phyloP scores from a whole-genome alignment of 2,329 filamentous ascomycete genomes.

The Ambrosiella xylebori region DNA sequence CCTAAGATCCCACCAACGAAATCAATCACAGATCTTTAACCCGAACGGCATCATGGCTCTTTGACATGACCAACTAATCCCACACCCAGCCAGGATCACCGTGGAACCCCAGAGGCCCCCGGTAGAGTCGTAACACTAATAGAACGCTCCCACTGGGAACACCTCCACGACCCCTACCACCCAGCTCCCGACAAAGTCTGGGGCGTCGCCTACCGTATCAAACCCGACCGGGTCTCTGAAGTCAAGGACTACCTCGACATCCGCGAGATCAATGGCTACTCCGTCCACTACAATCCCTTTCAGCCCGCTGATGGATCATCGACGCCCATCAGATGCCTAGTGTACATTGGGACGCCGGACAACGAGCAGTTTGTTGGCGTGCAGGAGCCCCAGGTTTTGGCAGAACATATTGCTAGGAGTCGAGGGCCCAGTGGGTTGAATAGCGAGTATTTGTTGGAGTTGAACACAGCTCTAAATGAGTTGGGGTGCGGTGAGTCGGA shows the following conservation, averaged over 20 bases:
- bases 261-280: conserved; percentile 93
- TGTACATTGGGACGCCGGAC: conserved; percentile 86
- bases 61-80: conserved; percentile 1
- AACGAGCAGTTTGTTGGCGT: conserved; percentile 85
- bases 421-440: conserved; percentile 77
- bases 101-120: conserved; percentile 72
- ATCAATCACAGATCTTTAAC: neutral
- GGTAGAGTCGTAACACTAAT: conserved; percentile 91
- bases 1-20: neutral
- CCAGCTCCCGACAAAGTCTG: conserved; percentile 53
- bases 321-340: conserved; percentile 38
- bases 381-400: conserved; percentile 61
- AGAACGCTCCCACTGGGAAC: conserved; percentile 66
- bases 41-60: neutral
- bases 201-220: conserved; percentile 85
- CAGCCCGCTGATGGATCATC: conserved; percentile 33
- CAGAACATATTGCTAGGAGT: conserved; percentile 62
- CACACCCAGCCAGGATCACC: conserved; percentile 73
- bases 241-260: conserved; percentile 87
- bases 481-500: conserved; percentile 65
- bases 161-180: conserved; percentile 50
- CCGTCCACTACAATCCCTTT: conserved; percentile 79
- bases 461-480: conserved; percentile 57
- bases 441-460: conserved; percentile 67
- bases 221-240: conserved; percentile 51